phyloP scores from a whole-genome alignment of 805 yeast species.

The Lipomyces anomalus region DNA sequence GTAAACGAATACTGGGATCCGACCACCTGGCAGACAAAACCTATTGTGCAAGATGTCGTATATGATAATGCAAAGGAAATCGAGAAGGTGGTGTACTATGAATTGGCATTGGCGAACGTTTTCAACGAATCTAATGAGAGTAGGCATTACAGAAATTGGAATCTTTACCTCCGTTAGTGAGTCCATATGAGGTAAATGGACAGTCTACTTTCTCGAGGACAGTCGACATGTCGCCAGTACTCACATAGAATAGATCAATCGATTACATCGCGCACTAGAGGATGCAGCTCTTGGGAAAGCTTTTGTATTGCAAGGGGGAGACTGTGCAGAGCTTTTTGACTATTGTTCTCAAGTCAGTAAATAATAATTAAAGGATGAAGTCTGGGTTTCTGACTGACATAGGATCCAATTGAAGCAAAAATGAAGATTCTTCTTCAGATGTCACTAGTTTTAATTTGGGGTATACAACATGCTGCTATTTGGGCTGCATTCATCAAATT shows the following conservation, averaged over 20 bases:
- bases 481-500: neutral
- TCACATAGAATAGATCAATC: constrained; percentile 27
- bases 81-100: constrained; percentile 27
- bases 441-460: constrained; percentile 43
- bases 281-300: constrained; percentile 41
- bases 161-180: constrained; percentile 40
- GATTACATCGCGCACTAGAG: constrained; percentile 32
- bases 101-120: neutral
- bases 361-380: neutral
- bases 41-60: constrained; percentile 40
- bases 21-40: constrained; percentile 40
- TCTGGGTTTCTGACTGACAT: neutral
- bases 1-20: constrained; percentile 35
- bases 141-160: constrained; percentile 39
- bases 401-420: constrained; percentile 36
- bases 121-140: neutral
- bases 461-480: constrained; percentile 3
- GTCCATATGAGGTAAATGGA: constrained; percentile 31
- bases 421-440: constrained; percentile 40
- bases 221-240: neutral
- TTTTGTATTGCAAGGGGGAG: constrained; percentile 43
- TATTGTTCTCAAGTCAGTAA: constrained; percentile 33
- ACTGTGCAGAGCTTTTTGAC: constrained; percentile 42
- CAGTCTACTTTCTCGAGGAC: neutral
- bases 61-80: constrained; percentile 37